Conservation (phyloP, 139 green algal species). For the Eudorina sp. region DNA sequence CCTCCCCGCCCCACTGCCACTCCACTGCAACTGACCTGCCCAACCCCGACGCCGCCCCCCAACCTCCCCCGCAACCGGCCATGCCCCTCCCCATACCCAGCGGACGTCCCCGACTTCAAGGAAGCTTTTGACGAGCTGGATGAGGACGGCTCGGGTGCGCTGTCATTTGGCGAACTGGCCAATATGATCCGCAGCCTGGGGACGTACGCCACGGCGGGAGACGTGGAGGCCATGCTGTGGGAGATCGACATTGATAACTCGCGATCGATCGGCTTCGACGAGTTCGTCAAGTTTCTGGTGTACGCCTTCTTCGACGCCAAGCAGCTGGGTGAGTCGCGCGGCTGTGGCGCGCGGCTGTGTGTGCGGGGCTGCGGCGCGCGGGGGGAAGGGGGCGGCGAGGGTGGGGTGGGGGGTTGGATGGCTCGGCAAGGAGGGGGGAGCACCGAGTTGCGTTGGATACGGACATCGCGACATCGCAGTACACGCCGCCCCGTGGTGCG, state of each 20-base stretch:
- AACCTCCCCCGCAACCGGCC: neutral
- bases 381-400: no score
- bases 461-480: no score
- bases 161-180: constrained; percentile 47
- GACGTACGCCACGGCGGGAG: constrained; percentile 45
- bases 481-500: no score
- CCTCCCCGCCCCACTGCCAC: neutral
- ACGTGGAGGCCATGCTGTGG: constrained; percentile 53
- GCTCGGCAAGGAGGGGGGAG: neutral
- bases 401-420: neutral
- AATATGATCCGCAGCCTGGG: constrained; percentile 46
- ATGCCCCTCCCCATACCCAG: neutral
- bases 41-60: neutral
- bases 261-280: constrained; percentile 38
- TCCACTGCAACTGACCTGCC: neutral
- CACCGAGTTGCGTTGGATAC: no score
- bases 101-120: neutral
- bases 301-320: constrained; percentile 41
- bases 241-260: constrained; percentile 46
- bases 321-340: neutral
- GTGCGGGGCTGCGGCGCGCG: neutral
- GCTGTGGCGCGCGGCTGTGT: neutral
- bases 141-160: constrained; percentile 12
- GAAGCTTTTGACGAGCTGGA: constrained; percentile 48
- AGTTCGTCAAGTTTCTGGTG: constrained; percentile 48